phyloP scores from a whole-genome alignment of 768 basidiomycete species.

The Strobilomyces confusus region DNA sequence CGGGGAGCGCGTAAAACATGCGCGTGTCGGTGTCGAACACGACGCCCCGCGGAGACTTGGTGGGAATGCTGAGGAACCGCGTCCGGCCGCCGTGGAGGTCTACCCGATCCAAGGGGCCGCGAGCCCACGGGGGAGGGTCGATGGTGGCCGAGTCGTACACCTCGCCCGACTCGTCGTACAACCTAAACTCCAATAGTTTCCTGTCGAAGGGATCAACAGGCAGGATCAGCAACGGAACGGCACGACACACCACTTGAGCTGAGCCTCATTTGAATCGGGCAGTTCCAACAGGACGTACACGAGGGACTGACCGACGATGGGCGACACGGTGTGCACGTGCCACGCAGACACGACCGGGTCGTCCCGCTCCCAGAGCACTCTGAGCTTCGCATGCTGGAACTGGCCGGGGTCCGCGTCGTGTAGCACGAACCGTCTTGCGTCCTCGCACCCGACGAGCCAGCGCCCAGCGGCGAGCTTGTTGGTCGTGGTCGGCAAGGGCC shows the following conservation, averaged over 20 bases:
- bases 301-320: background rate
- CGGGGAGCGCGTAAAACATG: background rate
- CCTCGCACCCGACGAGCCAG: background rate
- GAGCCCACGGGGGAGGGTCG: background rate
- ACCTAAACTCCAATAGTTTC: background rate
- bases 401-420: background rate
- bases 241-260: background rate
- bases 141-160: background rate
- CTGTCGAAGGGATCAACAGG: background rate
- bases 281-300: background rate
- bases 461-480: background rate
- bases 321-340: background rate
- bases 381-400: too few relatives aligned
- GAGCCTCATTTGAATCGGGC: too few relatives aligned
- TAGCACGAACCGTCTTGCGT: background rate
- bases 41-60: accelerated
- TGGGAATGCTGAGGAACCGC: background rate
- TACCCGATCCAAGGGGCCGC: too few relatives aligned
- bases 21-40: background rate
- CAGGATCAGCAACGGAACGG: too few relatives aligned
- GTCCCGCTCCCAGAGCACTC: background rate
- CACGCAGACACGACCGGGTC: background rate
- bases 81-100: background rate
- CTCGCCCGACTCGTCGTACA: constrained; percentile 1
- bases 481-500: background rate